phyloP scores from a whole-genome alignment of 768 basidiomycete genomes.

The Phaffia tasmanica region DNA sequence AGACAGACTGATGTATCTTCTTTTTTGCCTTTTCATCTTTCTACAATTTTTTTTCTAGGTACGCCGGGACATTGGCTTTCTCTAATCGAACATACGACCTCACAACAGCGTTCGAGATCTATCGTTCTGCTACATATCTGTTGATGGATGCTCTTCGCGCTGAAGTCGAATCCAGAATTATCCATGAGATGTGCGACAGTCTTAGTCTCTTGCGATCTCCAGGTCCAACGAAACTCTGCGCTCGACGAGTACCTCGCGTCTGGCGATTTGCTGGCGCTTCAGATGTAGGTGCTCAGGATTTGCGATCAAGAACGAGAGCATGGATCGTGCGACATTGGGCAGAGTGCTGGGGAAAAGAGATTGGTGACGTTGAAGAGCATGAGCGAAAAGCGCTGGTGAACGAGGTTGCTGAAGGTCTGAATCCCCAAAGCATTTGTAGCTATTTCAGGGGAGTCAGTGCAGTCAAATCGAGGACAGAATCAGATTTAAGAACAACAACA shows the following conservation, averaged over 20 bases:
- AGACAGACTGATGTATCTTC: conserved; percentile 46
- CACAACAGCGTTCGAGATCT: conserved; percentile 77
- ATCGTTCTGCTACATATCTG: conserved; percentile 72
- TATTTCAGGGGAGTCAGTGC: conserved; percentile 44
- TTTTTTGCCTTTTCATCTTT: conserved; percentile 40
- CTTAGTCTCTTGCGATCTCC: neutral
- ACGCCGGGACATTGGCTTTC: conserved; percentile 86
- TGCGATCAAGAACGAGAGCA: conserved; percentile 60
- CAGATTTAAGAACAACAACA: conserved; percentile 21
- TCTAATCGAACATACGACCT: conserved; percentile 89
- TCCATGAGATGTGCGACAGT: conserved; percentile 73
- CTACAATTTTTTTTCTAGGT: conserved; percentile 77
- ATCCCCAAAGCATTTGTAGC: conserved; percentile 54
- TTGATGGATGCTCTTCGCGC: conserved; percentile 57
- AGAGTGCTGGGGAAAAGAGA: conserved; percentile 74
- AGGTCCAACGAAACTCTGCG: conserved; percentile 37
- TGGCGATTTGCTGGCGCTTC: conserved; percentile 66
- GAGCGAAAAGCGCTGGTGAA: conserved; percentile 59
- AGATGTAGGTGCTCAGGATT: conserved; percentile 61
- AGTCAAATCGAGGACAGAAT: conserved; percentile 46
- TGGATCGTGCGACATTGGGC: conserved; percentile 76
- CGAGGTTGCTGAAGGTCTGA: conserved; percentile 59
- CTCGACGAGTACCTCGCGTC: conserved; percentile 64
- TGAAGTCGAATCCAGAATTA: conserved; percentile 72
- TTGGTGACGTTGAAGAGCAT: conserved; percentile 57